Evolutionary conservation across 345 rosid genomes (phyloP), one percentile per base, ranked within the genome.

Genomic region (Theobroma cacao): DNA sequence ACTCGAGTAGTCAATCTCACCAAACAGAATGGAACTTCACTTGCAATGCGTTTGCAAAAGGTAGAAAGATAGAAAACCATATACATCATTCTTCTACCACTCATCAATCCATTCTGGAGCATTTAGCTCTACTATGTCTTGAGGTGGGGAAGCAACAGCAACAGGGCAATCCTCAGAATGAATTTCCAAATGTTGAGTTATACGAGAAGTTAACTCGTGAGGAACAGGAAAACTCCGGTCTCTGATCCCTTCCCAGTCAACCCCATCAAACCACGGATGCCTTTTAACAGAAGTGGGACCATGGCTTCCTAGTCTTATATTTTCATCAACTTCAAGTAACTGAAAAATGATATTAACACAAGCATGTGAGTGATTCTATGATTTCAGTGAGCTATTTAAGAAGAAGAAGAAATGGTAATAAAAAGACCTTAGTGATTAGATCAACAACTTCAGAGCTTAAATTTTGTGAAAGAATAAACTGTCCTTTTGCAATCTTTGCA

Each of bases 261-360:
- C 59, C 74, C 84, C 88, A 74, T 34, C 77, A 80, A 93, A 96
- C 97, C 98, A 92, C 0, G 94, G 89, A 80, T 96, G 98, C 50
- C 80, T 84, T 86, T 89, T 90, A 48, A 91, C 76, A 38, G 93
- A 86, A 55, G 75, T 78, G 0, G 91, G 66, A 78, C 94, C 94
- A 80, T 80, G 83, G 88, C 89, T 83, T 56, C 97, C 99, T 15
- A 93, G 87, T 79, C 99, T 85, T 70, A 20, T 55, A 68, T 75
- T 86, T 88, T 91, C 98, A 52, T 96, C 88, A 48, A 88, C 97
- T 81, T 89, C 90, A 61, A 95, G 93, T 84, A 95, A 80, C 98
- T 96, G 89, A 77, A 41, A 22, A 77, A 31, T 55, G 43, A 78
- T 10, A 53, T 24, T 26, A 50, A 72, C 24, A 12, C 28, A 26